phyloP scores from a whole-genome alignment of 1,284 basidiomycete species.

The Leccinum angustisporum region DNA sequence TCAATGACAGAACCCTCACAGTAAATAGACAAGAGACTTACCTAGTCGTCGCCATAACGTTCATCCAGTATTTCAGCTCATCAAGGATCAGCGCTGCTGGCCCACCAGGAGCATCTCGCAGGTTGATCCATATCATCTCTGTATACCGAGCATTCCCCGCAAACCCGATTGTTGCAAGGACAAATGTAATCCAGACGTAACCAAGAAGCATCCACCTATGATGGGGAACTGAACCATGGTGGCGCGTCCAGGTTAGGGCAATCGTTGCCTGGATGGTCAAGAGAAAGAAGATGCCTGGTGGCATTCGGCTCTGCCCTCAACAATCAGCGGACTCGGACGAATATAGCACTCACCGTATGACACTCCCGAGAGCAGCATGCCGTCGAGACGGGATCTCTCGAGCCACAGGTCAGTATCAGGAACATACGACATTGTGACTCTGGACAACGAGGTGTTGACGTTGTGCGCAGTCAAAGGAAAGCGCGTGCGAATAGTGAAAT shows the following conservation, averaged over 20 bases:
- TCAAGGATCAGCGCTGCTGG: conserved; percentile 14
- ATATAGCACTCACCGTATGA: conserved; percentile 4
- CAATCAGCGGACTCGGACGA: background rate
- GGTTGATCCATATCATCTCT: conserved; percentile 37
- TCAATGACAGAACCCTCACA: background rate
- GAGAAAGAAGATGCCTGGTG: conserved; percentile 17
- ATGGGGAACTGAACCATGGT: background rate
- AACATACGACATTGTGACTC: conserved; percentile 21
- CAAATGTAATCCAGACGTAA: conserved; percentile 31
- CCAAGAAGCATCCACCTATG: conserved; percentile 11
- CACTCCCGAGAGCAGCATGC: conserved; percentile 23
- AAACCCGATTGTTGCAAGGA: conserved; percentile 33
- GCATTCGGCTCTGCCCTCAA: background rate
- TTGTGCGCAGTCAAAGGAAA: no score
- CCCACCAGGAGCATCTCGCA: conserved; percentile 24
- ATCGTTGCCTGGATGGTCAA: background rate
- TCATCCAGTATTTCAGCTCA: conserved; percentile 28
- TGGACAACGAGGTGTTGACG: background rate
- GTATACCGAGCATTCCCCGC: conserved; percentile 33
- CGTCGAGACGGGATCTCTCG: conserved; percentile 29
- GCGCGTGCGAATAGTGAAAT: no score
- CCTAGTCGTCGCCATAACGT: conserved; percentile 27
- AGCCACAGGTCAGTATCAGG: conserved; percentile 26
- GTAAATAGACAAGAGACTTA: conserved; percentile 9
- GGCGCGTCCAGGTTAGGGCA: background rate